Conservation (phyloP, 768 basidiomycete species). For the Panaeolus papilionaceus region DNA sequence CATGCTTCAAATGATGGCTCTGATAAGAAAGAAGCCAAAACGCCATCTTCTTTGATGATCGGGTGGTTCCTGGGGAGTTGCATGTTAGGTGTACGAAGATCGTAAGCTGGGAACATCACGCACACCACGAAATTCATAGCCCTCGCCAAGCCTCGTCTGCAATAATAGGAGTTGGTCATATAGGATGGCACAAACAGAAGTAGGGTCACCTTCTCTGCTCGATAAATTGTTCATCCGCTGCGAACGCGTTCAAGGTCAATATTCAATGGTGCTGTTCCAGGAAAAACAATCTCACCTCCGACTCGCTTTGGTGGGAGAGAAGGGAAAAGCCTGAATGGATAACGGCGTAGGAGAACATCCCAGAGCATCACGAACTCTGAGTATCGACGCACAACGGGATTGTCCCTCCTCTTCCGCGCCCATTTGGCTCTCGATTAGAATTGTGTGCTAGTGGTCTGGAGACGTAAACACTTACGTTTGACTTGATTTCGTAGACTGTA, state of each 20-base stretch:
- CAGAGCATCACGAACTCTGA: constrained; percentile 93
- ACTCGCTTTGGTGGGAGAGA: constrained; percentile 91
- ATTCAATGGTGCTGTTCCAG: constrained; percentile 17
- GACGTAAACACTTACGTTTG: constrained; percentile 63
- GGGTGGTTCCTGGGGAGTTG: constrained; percentile 76
- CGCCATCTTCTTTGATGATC: constrained; percentile 84
- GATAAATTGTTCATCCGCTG: constrained; percentile 88
- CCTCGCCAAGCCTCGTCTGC: constrained; percentile 79
- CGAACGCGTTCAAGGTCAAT: constrained; percentile 2
- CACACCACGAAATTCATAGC: constrained; percentile 83
- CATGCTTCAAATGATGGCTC: constrained; percentile 87
- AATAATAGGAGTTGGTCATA: constrained; percentile 16
- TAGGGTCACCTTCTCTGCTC: constrained; percentile 79
- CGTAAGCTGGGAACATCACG: constrained; percentile 29
- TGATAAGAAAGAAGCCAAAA: constrained; percentile 81
- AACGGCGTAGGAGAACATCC: constrained; percentile 84
- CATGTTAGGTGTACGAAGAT: constrained; percentile 7
- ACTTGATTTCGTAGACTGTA: constrained; percentile 81
- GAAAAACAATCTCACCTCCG: constrained; percentile 64
- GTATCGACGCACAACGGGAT: constrained; percentile 83
- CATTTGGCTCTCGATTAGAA: constrained; percentile 16
- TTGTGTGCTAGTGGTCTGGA: background rate
- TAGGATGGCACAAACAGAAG: constrained; percentile 6
- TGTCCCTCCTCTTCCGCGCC: constrained; percentile 52
- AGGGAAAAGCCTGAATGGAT: constrained; percentile 93